Evolutionary conservation across 2,329 filamentous ascomycete genomes (phyloP).

Genomic region (Truncatella angustata): DNA sequence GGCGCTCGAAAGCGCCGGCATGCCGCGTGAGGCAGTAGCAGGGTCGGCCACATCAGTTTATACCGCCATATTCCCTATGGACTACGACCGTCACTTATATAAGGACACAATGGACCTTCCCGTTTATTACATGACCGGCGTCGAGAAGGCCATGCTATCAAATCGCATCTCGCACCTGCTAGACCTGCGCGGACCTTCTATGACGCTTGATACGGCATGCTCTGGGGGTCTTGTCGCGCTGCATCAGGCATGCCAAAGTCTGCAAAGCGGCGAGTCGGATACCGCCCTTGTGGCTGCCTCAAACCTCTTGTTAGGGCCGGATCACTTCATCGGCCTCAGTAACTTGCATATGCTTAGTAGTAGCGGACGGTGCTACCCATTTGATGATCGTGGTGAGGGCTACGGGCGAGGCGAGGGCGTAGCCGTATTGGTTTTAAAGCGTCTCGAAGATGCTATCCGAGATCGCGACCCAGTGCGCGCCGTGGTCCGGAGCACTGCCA

Average conservation of each 20-base stretch:
- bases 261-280: background rate
- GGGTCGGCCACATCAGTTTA: slow-evolving; percentile 16
- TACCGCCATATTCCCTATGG: slow-evolving; percentile 21
- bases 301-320: background rate
- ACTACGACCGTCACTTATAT: slow-evolving; percentile 12
- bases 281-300: background rate
- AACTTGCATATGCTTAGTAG: slow-evolving; percentile 15
- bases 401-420: slow-evolving; percentile 32
- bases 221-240: slow-evolving; percentile 6
- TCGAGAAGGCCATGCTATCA: background rate
- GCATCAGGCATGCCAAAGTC: background rate
- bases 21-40: slow-evolving; percentile 1
- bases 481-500: slow-evolving; percentile 30
- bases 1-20: slow-evolving; percentile 25
- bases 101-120: background rate
- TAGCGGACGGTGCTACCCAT: slow-evolving; percentile 25
- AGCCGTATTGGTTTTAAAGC: slow-evolving; percentile 37
- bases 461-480: slow-evolving; percentile 31
- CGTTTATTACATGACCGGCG: slow-evolving; percentile 1
- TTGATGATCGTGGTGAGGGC: slow-evolving; percentile 33
- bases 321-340: background rate
- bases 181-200: slow-evolving; percentile 7
- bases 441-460: slow-evolving; percentile 32
- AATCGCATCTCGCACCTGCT: slow-evolving; percentile 9
- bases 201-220: slow-evolving; percentile 10